Percentiles rank a stretch among this genome's conserved stretches.
Evolutionary conservation across 371 early-diverging fungal genomes (phyloP).

Genomic region (Lichtheimia ramosa): DNA sequence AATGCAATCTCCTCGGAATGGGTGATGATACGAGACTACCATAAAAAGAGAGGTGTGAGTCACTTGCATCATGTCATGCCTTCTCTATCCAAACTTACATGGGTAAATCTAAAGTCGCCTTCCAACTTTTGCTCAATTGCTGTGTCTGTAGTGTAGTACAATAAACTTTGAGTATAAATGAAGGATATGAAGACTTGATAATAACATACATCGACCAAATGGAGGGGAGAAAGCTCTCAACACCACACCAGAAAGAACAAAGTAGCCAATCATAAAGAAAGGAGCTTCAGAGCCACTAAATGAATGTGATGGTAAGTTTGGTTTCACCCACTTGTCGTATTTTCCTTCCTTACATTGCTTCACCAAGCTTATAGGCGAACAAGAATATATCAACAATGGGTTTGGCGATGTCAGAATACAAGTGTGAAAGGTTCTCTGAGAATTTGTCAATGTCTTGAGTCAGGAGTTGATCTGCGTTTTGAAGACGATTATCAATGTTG

Average conservation of each 20-base stretch:
- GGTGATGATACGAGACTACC: constrained; percentile 74
- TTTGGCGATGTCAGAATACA: constrained; percentile 83
- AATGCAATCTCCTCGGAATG: constrained; percentile 90
- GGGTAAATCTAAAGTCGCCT: constrained; percentile 85
- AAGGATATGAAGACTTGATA: too few relatives aligned
- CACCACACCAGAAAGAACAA: constrained; percentile 70
- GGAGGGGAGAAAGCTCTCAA: constrained; percentile 83
- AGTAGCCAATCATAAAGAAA: constrained; percentile 79
- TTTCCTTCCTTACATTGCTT: constrained; percentile 66
- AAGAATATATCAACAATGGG: constrained; percentile 82
- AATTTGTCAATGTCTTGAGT: constrained; percentile 91
- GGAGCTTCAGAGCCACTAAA: constrained; percentile 71
- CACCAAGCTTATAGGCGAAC: constrained; percentile 83
- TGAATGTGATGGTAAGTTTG: neutral
- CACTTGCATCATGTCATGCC: constrained; percentile 12
- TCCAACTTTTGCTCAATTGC: constrained; percentile 80
- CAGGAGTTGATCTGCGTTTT: constrained; percentile 83
- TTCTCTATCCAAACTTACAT: constrained; percentile 42
- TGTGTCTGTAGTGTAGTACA: constrained; percentile 53
- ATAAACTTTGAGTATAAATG: too few relatives aligned
- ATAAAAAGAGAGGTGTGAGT: neutral
- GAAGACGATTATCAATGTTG: constrained; percentile 76
- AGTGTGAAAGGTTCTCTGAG: constrained; percentile 68
- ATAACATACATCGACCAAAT: constrained; percentile 72
- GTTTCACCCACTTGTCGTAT: neutral